Conservation (phyloP, 768 basidiomycete genomes). For the Collybia nuda region DNA sequence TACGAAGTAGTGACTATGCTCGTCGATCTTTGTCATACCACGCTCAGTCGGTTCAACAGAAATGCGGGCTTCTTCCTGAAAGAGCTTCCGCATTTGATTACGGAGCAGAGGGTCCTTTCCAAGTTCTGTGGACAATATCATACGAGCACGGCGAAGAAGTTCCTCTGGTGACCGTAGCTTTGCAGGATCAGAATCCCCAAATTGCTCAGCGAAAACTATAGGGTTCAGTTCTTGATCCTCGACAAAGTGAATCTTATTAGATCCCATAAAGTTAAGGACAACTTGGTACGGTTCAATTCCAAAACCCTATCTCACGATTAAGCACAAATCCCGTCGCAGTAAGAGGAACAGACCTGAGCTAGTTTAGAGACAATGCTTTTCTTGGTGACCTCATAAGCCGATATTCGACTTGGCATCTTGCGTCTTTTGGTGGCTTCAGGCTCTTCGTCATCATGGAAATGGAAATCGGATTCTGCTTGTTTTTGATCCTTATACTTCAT, state of each 20-base stretch:
- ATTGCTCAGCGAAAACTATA: slow-evolving; percentile 82
- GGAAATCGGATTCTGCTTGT: slow-evolving; percentile 58
- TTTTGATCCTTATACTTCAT: slow-evolving; percentile 82
- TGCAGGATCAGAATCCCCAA: slow-evolving; percentile 64
- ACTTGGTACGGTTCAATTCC: slow-evolving; percentile 82
- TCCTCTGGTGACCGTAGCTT: slow-evolving; percentile 65
- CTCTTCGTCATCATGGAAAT: slow-evolving; percentile 73
- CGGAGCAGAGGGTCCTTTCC: slow-evolving; percentile 91
- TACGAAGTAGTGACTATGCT: slow-evolving; percentile 72
- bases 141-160: slow-evolving; percentile 68
- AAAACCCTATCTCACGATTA: slow-evolving; percentile 58
- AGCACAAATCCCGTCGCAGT: neutral
- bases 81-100: slow-evolving; percentile 71
- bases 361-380: slow-evolving; percentile 75
- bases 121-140: slow-evolving; percentile 87
- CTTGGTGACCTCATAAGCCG: slow-evolving; percentile 82
- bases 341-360: slow-evolving; percentile 60
- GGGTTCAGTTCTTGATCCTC: slow-evolving; percentile 86
- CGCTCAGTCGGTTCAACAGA: slow-evolving; percentile 86
- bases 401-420: slow-evolving; percentile 82
- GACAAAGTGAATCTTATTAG: slow-evolving; percentile 61
- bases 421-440: slow-evolving; percentile 53
- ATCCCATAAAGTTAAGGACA: slow-evolving; percentile 77
- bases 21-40: slow-evolving; percentile 75
- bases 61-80: slow-evolving; percentile 73